Evolutionary conservation across 2,329 filamentous ascomycete genomes (phyloP).

Genomic region (Nemania sp.): DNA sequence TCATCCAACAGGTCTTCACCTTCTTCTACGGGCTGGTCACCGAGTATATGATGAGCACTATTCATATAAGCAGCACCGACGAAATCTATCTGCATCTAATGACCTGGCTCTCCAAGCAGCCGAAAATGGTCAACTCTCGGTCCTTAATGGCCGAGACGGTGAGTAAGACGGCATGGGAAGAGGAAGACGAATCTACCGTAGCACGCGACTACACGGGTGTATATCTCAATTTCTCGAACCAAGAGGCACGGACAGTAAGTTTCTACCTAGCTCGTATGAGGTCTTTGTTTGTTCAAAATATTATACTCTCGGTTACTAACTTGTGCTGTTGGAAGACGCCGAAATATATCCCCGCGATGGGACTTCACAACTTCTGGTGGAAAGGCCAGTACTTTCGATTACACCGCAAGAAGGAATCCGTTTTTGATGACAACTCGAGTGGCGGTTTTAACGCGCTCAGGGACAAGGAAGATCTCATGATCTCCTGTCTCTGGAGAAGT

Average conservation of each 20-base stretch:
- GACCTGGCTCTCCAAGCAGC: constrained; percentile 67
- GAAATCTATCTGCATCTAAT: constrained; percentile 70
- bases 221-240: constrained; percentile 71
- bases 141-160: constrained; percentile 68
- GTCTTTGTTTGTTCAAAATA: not conserved
- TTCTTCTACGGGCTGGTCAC: constrained; percentile 55
- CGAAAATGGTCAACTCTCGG: constrained; percentile 63
- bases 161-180: constrained; percentile 66
- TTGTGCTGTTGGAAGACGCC: constrained; percentile 54
- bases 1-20: constrained; percentile 54
- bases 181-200: constrained; percentile 51
- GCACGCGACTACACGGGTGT: constrained; percentile 50
- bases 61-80: constrained; percentile 67
- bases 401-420: constrained; percentile 59
- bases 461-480: constrained; percentile 64
- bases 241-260: constrained; percentile 64
- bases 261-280: too few relatives aligned
- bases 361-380: constrained; percentile 67
- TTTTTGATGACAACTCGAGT: constrained; percentile 53
- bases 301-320: constrained; percentile 18
- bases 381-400: constrained; percentile 63
- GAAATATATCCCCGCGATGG: constrained; percentile 66
- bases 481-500: constrained; percentile 67
- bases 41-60: constrained; percentile 62
- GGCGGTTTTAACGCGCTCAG: constrained; percentile 56